Conservation (phyloP, 2,329 filamentous ascomycete species). For the Calonectria pseudoturangicola region DNA sequence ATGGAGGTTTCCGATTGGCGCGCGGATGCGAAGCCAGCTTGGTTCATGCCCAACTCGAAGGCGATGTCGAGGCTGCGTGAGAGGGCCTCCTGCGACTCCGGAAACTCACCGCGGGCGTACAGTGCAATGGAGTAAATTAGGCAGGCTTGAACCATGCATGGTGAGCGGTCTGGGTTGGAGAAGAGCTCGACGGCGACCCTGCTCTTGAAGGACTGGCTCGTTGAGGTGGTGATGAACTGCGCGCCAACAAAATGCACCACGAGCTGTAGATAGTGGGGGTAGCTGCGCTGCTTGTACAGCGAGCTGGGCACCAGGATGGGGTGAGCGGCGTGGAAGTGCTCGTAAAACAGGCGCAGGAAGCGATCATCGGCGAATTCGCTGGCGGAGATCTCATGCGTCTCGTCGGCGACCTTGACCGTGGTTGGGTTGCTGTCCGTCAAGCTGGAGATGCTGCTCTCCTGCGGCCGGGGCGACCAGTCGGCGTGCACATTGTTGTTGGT, state of each 20-base stretch:
- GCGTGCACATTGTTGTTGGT: not conserved
- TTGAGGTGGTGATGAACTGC: slow-evolving; percentile 32
- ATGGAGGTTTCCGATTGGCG: slow-evolving; percentile 33
- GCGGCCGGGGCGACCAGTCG: not conserved
- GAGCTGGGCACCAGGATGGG: slow-evolving; percentile 45
- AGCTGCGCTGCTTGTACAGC: slow-evolving; percentile 38
- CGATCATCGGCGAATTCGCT: not conserved
- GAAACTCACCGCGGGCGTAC: slow-evolving; percentile 24
- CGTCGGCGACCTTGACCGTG: not conserved
- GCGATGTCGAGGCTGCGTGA: slow-evolving; percentile 37
- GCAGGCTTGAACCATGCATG: slow-evolving; percentile 34
- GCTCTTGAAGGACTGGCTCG: slow-evolving; percentile 25
- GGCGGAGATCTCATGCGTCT: not conserved
- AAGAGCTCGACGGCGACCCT: not conserved
- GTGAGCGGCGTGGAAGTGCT: slow-evolving; percentile 49
- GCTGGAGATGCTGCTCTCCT: not conserved
- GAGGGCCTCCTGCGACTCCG: not conserved
- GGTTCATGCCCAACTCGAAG: slow-evolving; percentile 48
- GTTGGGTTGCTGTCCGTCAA: not conserved
- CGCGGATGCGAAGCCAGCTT: slow-evolving; percentile 39
- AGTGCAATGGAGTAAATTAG: slow-evolving; percentile 30
- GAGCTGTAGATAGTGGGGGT: slow-evolving; percentile 36
- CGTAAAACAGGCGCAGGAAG: slow-evolving; percentile 40
- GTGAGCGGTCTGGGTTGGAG: slow-evolving; percentile 10
- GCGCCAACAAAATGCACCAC: slow-evolving; percentile 49